Base-by-base conservation (phyloP, 352 stramenopile genomes). In the Elongisporangium prolatum region DNA sequence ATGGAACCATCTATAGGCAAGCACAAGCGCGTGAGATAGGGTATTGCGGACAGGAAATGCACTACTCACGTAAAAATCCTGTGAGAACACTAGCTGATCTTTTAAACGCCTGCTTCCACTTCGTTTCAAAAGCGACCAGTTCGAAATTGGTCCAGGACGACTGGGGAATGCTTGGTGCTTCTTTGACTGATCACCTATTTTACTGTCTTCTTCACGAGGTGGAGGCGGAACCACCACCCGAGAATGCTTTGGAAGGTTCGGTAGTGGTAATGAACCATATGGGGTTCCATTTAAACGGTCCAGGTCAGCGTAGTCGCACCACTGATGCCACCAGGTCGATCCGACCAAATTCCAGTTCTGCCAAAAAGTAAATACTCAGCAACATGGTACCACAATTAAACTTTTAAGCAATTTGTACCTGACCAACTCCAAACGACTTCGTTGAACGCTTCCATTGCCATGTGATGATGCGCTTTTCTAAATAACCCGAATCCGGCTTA, bases 281-380 rank as follows among this genome's bases (percentile, higher is more conserved):
- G 76, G 75, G 2, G 80, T 92, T 5, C 86, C 86, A 21, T 88
- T 90, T 14, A 69, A 61, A 16, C 58, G 67, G 50, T 91, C 67
- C 72, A 93, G 88, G 0, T 61, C 67, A 22, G 74, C 71, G 59
- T 91, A 93, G 38, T 84, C 71, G 40, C 82, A 93, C 86, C 84
- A 95, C 50, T 88, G 80, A 18, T 75, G 70, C 86, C 84, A 95
- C 84, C 86, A 93, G 47, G 73, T 74, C 4, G 77, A 71, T 8
- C 76, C 85, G 17, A 95, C 57, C 25, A 93, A 67, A 25, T 93
- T 86, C 82, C 84, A 95, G 6, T 59, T 77, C 77, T 95, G 68
- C 2, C 11, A 18, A 59, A 14, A 69, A 57, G 25, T 53, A 14
- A 50, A 61, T 47, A 54, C 9, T 22, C 17, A 64, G 9, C 9